Evolutionary conservation across 1,284 basidiomycete genomes (phyloP), one percentile per base, ranked within the genome.

Genomic region (Peniophora sp.): DNA sequence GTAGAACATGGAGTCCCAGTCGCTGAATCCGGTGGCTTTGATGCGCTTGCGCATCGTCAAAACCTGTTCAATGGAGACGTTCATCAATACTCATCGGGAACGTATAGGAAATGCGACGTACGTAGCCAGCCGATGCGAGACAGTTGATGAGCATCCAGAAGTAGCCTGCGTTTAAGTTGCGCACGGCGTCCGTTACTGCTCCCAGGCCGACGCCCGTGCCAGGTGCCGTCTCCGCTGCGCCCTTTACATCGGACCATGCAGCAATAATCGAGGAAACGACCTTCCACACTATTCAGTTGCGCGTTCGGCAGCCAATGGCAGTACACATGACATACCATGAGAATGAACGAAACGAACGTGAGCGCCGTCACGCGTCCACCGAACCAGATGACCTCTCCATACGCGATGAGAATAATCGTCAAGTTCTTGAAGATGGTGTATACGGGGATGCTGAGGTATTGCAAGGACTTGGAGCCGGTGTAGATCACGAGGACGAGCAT

Each of bases 1-100:
- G 76, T 98, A 99, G 72, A 94, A 97, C 96, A 99, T 98, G 23
- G 95, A 90, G 65, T 99, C 97, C 95, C 94, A 97, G 65, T 99
- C 96, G 55, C 94, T 96, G 74, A 99, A 99, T 37, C 92, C 92
- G n/a, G 93, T 98, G 41, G 79, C 67, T 74, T 99, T 99, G 76
- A 99, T 99, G 53, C 89, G 81, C 69, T 97, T 98, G 56, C 97
- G 84, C 97, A 99, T 99, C 49, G 89, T 79, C 50, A 99, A 77
- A 42, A 95, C 88, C 92, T 93, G 56, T 20, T 18, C 10, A 49
- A 24, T 9, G 46, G 12, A 9, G 47, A 35, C 36, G 41, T 35
- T 51, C 12, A 49, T 43, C 39, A 15, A 44, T 34, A 17, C 32
- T 8, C 41, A 11, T 24, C 36, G 23, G 37, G 24, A 36, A 39